Evolutionary conservation across 495 filamentous ascomycete species (phyloP).

Genomic region (Daldinia decipiens): DNA sequence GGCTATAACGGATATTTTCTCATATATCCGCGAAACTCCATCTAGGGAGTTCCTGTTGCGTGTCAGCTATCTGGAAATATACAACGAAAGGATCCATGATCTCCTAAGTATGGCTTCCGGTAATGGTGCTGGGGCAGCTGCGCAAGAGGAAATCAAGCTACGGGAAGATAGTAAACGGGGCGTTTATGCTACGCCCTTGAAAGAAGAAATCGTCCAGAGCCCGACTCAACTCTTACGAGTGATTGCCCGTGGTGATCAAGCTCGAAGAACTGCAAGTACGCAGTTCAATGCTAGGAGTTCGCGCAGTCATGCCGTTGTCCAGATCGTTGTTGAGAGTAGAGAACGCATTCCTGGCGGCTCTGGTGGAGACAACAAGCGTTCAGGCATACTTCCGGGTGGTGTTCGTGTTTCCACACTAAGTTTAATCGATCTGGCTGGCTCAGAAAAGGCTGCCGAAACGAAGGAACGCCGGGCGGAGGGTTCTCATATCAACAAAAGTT

Average conservation of each 20-base stretch:
- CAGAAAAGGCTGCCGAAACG: constrained; percentile 92
- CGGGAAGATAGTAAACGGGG: constrained; percentile 95
- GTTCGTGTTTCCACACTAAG: constrained; percentile 95
- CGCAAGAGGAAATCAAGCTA: constrained; percentile 91
- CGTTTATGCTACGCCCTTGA: constrained; percentile 94
- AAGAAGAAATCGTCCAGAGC: constrained; percentile 98
- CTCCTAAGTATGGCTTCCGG: constrained; percentile 77
- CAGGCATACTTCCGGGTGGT: constrained; percentile 83
- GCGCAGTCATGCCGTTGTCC: constrained; percentile 96
- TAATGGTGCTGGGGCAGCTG: constrained; percentile 55
- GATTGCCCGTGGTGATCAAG: constrained; percentile 93
- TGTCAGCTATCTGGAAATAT: constrained; percentile 98
- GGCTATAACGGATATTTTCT: constrained; percentile 98
- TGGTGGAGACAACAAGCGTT: constrained; percentile 72
- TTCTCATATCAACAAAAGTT: constrained; percentile 97
- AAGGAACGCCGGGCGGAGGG: constrained; percentile 96
- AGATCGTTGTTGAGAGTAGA: constrained; percentile 97
- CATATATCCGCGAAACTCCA: constrained; percentile 96
- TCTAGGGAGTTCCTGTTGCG: constrained; percentile 93
- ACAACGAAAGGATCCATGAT: constrained; percentile 98
- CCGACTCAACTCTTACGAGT: constrained; percentile 94
- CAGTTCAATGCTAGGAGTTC: constrained; percentile 97
- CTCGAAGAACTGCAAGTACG: constrained; percentile 87
- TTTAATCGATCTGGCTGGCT: constrained; percentile 95
- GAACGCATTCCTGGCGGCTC: constrained; percentile 74